phyloP scores from a whole-genome alignment of 1,284 basidiomycete species.

The Paramarasmius palmivorus region DNA sequence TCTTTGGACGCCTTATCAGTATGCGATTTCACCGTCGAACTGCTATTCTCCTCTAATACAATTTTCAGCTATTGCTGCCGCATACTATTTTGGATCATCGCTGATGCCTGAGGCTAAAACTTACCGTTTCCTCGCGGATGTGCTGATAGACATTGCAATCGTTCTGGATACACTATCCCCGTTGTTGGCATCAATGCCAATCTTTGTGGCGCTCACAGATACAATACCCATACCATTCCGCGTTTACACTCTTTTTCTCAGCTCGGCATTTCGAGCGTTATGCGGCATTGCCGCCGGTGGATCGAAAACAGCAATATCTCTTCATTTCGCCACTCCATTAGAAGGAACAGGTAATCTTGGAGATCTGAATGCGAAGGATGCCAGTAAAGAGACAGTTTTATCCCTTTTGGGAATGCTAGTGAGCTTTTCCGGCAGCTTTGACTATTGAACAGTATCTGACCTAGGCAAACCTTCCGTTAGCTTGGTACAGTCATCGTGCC shows the following conservation, averaged over 20 bases:
- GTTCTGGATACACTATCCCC: slow-evolving; percentile 63
- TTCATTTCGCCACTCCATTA: slow-evolving; percentile 60
- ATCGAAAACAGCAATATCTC: slow-evolving; percentile 66
- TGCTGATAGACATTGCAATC: slow-evolving; percentile 61
- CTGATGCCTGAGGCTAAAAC: slow-evolving; percentile 70
- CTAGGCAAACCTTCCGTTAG: slow-evolving; percentile 29
- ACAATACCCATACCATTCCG: slow-evolving; percentile 36
- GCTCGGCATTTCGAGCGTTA: slow-evolving; percentile 55
- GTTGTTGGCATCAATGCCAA: slow-evolving; percentile 36
- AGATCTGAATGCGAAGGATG: slow-evolving; percentile 70
- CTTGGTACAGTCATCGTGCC: slow-evolving; percentile 59
- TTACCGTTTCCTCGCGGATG: slow-evolving; percentile 69
- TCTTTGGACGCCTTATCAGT: slow-evolving; percentile 65
- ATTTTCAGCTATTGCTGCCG: slow-evolving; percentile 56
- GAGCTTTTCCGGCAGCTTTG: slow-evolving; percentile 24
- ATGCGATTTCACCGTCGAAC: slow-evolving; percentile 22
- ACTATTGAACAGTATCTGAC: neutral
- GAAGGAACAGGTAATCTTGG: slow-evolving; percentile 58
- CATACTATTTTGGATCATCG: slow-evolving; percentile 61
- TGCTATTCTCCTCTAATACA: neutral
- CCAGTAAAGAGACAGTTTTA: slow-evolving; percentile 69
- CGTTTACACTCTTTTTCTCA: slow-evolving; percentile 52
- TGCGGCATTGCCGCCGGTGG: slow-evolving; percentile 64
- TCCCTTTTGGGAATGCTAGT: slow-evolving; percentile 68
- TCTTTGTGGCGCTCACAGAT: slow-evolving; percentile 21